Percentiles rank a stretch among this genome's conserved stretches.
phyloP scores from a whole-genome alignment of 257 asterid species.

The Solanum chilense region DNA sequence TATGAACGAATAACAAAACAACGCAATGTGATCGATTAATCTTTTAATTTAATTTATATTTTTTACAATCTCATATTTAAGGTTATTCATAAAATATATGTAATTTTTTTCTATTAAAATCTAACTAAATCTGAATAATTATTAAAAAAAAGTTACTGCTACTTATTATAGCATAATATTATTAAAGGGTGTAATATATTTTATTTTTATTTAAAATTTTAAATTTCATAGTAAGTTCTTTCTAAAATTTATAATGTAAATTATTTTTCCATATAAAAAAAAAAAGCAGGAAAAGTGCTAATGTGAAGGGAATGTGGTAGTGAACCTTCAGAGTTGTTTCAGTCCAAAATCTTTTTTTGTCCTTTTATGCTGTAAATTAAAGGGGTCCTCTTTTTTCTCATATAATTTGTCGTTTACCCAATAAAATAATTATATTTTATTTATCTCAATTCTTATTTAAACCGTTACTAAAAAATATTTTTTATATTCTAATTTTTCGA shows the following conservation, averaged over 20 bases:
- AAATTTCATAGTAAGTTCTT: background rate
- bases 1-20: background rate
- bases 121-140: background rate
- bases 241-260: background rate
- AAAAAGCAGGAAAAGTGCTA: background rate
- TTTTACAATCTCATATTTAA: background rate
- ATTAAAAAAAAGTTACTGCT: too few species aligned
- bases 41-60: background rate
- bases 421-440: background rate
- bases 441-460: background rate
- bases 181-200: too few species aligned
- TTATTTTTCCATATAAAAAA: background rate
- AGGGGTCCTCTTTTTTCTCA: background rate
- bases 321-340: background rate
- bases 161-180: background rate
- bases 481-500: background rate
- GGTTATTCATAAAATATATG: background rate
- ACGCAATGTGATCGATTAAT: accelerated
- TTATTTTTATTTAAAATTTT: too few species aligned
- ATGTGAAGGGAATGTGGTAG: background rate
- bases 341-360: background rate
- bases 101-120: too few species aligned
- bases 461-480: background rate
- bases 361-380: background rate
- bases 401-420: background rate